Evolutionary conservation across 768 basidiomycete species (phyloP).

Genomic region (Trametes punicea): DNA sequence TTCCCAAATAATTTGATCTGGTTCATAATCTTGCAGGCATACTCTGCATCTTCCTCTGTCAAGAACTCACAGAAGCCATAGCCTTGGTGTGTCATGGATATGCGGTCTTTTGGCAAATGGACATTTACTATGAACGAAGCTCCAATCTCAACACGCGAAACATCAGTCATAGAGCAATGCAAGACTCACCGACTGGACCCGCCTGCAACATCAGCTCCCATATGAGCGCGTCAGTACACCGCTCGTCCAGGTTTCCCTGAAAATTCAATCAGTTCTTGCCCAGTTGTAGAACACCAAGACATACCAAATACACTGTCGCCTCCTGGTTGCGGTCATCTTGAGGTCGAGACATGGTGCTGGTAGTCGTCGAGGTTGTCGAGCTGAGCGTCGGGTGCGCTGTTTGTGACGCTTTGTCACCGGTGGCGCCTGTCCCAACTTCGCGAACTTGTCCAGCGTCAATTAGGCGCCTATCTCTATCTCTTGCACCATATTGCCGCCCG

Average conservation of each 20-base stretch:
- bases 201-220: slow-evolving; percentile 99
- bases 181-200: slow-evolving; percentile 86
- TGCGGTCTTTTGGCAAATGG: slow-evolving; percentile 96
- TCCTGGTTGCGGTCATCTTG: slow-evolving; percentile 60
- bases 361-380: slow-evolving; percentile 11
- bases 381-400: slow-evolving; percentile 2
- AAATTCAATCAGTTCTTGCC: not conserved
- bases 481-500: not conserved
- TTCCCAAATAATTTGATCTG: slow-evolving; percentile 99
- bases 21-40: slow-evolving; percentile 99
- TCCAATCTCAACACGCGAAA: not conserved
- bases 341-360: slow-evolving; percentile 40
- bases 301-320: slow-evolving; percentile 57
- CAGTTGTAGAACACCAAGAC: not conserved
- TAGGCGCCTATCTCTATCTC: not conserved
- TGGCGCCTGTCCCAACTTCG: not conserved
- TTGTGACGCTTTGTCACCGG: slow-evolving; percentile 16
- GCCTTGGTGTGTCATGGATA: slow-evolving; percentile 97
- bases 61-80: slow-evolving; percentile 99
- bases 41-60: slow-evolving; percentile 98
- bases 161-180: slow-evolving; percentile 11
- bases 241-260: slow-evolving; percentile 95
- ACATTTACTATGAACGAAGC: slow-evolving; percentile 72
- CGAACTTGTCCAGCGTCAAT: not conserved
- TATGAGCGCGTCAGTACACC: slow-evolving; percentile 87